A percentile compares a stretch with the other conserved stretches of the same genome.
phyloP scores from a whole-genome alignment of 768 basidiomycete genomes.

The Boletus patriciae region DNA sequence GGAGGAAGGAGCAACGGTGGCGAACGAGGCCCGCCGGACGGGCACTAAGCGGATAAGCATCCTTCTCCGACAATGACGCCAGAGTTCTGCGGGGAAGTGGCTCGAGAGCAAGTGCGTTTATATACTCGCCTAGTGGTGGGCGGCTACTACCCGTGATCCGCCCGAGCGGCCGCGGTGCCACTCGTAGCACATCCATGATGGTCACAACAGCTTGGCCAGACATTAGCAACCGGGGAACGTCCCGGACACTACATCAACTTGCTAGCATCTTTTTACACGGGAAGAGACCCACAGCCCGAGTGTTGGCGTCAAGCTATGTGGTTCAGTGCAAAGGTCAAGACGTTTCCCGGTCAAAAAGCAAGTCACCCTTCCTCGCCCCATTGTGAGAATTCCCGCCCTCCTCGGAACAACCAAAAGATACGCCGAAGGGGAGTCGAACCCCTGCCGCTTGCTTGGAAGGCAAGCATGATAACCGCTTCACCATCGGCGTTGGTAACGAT shows the following conservation, averaged over 20 bases:
- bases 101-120: background rate
- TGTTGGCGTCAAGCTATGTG: background rate
- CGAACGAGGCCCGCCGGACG: conserved; percentile 26
- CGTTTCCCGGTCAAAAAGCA: no score
- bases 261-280: background rate
- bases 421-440: conserved; percentile 75
- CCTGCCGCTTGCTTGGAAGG: conserved; percentile 80
- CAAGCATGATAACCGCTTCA: conserved; percentile 94
- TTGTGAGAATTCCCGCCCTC: background rate
- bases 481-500: conserved; percentile 51
- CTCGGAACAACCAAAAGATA: conserved; percentile 10
- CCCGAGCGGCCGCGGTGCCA: conserved; percentile 4
- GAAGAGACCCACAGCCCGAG: background rate
- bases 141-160: conserved; percentile 13
- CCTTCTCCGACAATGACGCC: background rate
- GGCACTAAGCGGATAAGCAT: conserved; percentile 23
- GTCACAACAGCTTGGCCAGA: background rate
- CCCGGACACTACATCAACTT: background rate
- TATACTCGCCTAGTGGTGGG: conserved; percentile 1
- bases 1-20: conserved; percentile 20
- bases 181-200: background rate
- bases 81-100: background rate
- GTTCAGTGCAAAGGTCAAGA: background rate
- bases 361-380: no score
- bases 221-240: background rate